Evolutionary conservation across 1,284 basidiomycete species (phyloP).

Genomic region (Macrocystidia cucumis): DNA sequence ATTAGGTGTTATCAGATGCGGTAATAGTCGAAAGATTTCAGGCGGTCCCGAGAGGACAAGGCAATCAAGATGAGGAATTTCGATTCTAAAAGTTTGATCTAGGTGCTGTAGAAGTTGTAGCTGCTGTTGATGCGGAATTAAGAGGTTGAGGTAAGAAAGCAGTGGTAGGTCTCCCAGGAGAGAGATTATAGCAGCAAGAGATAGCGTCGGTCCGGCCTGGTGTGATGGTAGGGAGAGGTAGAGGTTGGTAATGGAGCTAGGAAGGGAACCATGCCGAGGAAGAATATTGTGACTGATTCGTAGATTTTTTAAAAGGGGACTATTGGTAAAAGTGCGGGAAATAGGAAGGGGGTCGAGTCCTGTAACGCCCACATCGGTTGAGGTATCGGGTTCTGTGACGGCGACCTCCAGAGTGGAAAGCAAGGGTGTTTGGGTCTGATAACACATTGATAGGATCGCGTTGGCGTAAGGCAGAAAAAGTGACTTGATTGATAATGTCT

Average conservation of each 20-base stretch:
- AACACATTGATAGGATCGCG: slow-evolving; percentile 29
- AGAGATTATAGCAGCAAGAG: slow-evolving; percentile 16
- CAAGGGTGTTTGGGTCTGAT: slow-evolving; percentile 18
- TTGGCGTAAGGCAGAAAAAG: slow-evolving; percentile 28
- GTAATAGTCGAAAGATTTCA: slow-evolving; percentile 35
- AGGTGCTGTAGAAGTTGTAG: slow-evolving; percentile 25
- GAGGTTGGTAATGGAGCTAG: slow-evolving; percentile 30
- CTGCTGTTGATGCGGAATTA: slow-evolving; percentile 26
- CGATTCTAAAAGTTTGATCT: slow-evolving; percentile 19
- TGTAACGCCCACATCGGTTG: slow-evolving; percentile 12
- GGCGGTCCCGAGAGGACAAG: slow-evolving; percentile 33
- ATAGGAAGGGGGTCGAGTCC: slow-evolving; percentile 19
- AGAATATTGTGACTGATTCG: slow-evolving; percentile 27
- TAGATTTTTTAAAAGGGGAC: slow-evolving; percentile 26
- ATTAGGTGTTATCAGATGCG: slow-evolving; percentile 32
- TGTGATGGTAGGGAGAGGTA: slow-evolving; percentile 20
- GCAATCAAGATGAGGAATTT: slow-evolving; percentile 29
- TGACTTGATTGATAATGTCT: slow-evolving; percentile 30
- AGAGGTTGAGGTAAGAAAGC: slow-evolving; percentile 32
- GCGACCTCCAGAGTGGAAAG: slow-evolving; percentile 19
- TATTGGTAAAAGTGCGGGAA: slow-evolving; percentile 20
- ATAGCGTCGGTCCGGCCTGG: slow-evolving; percentile 21
- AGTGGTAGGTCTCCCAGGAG: slow-evolving; percentile 23
- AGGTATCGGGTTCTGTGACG: slow-evolving; percentile 16
- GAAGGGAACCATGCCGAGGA: slow-evolving; percentile 24